phyloP scores from a whole-genome alignment of 768 basidiomycete species.

The Boletus rubroflammeus region DNA sequence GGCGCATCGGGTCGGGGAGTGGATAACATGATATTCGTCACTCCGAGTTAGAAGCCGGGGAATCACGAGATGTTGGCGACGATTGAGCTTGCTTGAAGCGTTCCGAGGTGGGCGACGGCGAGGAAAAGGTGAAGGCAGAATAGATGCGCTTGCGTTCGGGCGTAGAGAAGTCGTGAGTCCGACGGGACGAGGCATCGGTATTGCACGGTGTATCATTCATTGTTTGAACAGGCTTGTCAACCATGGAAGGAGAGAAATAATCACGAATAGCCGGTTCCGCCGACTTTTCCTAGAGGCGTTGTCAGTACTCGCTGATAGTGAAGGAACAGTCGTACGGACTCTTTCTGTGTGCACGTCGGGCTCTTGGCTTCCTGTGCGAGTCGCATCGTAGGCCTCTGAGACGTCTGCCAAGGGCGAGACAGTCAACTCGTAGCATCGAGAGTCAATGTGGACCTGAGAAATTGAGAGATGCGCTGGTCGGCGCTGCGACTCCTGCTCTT shows the following conservation, averaged over 20 bases:
- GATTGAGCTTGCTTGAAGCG: conserved; percentile 47
- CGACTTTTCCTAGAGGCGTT: conserved; percentile 43
- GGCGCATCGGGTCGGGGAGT: not conserved
- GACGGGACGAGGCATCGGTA: conserved; percentile 54
- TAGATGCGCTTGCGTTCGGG: conserved; percentile 73
- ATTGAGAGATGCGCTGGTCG: conserved; percentile 27
- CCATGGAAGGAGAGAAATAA: conserved; percentile 37
- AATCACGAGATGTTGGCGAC: conserved; percentile 28
- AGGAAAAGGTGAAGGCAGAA: conserved; percentile 74
- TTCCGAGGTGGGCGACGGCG: conserved; percentile 60
- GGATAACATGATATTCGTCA: conserved; percentile 5
- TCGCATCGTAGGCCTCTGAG: conserved; percentile 59
- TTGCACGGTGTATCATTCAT: conserved; percentile 28
- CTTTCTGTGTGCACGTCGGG: conserved; percentile 45
- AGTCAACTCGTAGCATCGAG: conserved; percentile 77
- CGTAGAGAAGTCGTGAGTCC: conserved; percentile 65
- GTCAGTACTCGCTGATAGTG: not conserved
- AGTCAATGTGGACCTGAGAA: conserved; percentile 56
- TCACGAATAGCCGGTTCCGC: conserved; percentile 57
- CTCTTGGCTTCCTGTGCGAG: conserved; percentile 35
- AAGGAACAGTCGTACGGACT: conserved; percentile 35
- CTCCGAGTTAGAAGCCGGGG: conserved; percentile 17
- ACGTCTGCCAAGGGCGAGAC: conserved; percentile 78
- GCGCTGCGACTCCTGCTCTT: conserved; percentile 41
- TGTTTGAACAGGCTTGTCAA: conserved; percentile 27